A percentile compares a stretch with the other conserved stretches of the same genome.
Conservation (phyloP, 2,329 filamentous ascomycete species). For the Pyrenochaeta sp. region DNA sequence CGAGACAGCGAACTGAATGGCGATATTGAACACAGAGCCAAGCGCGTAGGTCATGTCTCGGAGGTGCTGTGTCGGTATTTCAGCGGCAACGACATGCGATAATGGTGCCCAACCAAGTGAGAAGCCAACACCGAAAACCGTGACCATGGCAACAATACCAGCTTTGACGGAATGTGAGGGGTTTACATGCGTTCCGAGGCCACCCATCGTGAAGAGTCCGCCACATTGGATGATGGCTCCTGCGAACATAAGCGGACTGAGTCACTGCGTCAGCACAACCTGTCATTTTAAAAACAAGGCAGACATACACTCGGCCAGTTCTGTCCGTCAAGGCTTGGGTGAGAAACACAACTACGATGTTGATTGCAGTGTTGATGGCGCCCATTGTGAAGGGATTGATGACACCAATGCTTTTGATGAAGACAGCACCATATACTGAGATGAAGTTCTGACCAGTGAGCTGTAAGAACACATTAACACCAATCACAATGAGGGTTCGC, state of each 20-base stretch:
- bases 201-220: constrained; percentile 10
- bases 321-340: constrained; percentile 3
- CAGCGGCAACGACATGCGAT: constrained; percentile 8
- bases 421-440: constrained; percentile 23
- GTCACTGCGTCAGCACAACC: neutral
- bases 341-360: constrained; percentile 5
- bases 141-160: constrained; percentile 11
- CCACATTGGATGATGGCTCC: constrained; percentile 9
- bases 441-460: constrained; percentile 22
- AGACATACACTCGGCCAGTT: constrained; percentile 9
- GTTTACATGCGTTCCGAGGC: neutral
- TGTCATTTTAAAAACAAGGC: no score
- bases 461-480: constrained; percentile 18
- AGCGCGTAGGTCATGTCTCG: constrained; percentile 11
- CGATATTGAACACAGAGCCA: constrained; percentile 10
- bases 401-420: constrained; percentile 20
- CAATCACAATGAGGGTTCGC: constrained; percentile 12
- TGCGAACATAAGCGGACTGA: constrained; percentile 6
- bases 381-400: constrained; percentile 17
- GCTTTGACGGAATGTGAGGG: constrained; percentile 1
- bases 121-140: constrained; percentile 6
- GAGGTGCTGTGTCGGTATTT: constrained; percentile 10
- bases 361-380: constrained; percentile 5
- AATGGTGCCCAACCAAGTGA: constrained; percentile 9
- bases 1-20: constrained; percentile 34